Evolutionary conservation across 2,329 filamentous ascomycete genomes (phyloP).

Genomic region (Grosmannia penicillata): DNA sequence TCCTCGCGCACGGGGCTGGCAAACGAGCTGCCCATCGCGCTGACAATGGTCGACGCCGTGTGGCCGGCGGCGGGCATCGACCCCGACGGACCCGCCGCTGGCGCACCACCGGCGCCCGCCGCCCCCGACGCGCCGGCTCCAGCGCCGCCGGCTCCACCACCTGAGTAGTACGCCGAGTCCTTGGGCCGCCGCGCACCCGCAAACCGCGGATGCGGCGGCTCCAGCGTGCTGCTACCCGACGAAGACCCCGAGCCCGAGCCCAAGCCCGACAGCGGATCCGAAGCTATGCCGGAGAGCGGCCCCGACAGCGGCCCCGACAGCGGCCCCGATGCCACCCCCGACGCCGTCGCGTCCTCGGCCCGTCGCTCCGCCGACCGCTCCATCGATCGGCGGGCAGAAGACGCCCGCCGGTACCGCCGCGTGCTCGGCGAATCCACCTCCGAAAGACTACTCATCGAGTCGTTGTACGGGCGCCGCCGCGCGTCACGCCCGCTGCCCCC

Average conservation of each 20-base stretch:
- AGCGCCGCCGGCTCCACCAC: slow-evolving; percentile 18
- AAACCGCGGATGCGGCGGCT: slow-evolving; percentile 42
- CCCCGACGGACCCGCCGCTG: slow-evolving; percentile 21
- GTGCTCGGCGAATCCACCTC: slow-evolving; percentile 36
- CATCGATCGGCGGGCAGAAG: slow-evolving; percentile 22
- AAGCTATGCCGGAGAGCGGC: too few species aligned
- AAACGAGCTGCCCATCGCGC: too few species aligned
- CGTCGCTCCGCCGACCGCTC: slow-evolving; percentile 28
- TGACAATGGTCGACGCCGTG: slow-evolving; percentile 33
- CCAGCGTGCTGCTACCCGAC: slow-evolving; percentile 23
- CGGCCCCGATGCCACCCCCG: too few species aligned
- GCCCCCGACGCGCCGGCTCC: neutral
- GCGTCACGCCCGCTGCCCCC: neutral
- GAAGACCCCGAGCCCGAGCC: too few species aligned
- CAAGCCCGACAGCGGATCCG: too few species aligned
- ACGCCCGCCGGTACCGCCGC: slow-evolving; percentile 29
- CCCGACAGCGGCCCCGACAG: too few species aligned
- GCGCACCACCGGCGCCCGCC: neutral
- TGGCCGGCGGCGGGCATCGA: slow-evolving; percentile 20
- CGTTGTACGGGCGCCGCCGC: slow-evolving; percentile 20
- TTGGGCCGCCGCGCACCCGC: slow-evolving; percentile 36
- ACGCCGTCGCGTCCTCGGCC: slow-evolving; percentile 23
- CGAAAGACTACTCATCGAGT: slow-evolving; percentile 41
- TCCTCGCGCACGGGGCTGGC: too few species aligned
- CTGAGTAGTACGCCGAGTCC: slow-evolving; percentile 48